These are phyloP conservation scores for Aspergillus glaucus DNA, from an alignment of 2,329 filamentous ascomycete genomes.

Conservation along the genomic window DNA sequence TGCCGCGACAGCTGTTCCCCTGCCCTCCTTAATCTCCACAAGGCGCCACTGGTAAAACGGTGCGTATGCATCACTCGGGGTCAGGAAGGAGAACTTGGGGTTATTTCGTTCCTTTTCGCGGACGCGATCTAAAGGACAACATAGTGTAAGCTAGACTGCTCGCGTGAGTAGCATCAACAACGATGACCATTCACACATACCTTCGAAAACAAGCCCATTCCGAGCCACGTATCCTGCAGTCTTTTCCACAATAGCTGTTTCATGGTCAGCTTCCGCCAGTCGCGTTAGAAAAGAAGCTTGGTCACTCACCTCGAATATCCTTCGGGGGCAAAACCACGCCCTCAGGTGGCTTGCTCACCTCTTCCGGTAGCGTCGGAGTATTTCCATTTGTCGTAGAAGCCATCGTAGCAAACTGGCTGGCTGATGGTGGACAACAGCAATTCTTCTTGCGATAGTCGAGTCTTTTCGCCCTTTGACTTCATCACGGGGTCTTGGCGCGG, in stretches of 20 bases:
- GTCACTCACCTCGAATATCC: constrained; percentile 62
- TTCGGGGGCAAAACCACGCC: constrained; percentile 80
- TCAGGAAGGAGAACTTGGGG: constrained; percentile 87
- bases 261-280: constrained; percentile 17
- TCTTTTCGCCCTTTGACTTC: constrained; percentile 1
- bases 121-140: constrained; percentile 55
- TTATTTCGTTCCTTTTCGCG: constrained; percentile 77
- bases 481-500: constrained; percentile 4
- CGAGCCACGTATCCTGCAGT: constrained; percentile 84
- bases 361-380: constrained; percentile 38
- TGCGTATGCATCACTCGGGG: constrained; percentile 72
- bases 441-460: not conserved
- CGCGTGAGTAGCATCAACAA: not conserved
- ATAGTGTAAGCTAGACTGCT: not conserved
- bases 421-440: not conserved
- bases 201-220: constrained; percentile 62
- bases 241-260: constrained; percentile 70
- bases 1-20: constrained; percentile 71
- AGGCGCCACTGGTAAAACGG: constrained; percentile 88
- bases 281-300: not conserved
- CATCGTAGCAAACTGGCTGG: constrained; percentile 23
- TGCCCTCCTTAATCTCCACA: constrained; percentile 74
- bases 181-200: constrained; percentile 22
- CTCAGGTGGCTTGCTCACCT: constrained; percentile 69
- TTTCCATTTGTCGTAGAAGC: constrained; percentile 36